Evolutionary conservation across 2,329 filamentous ascomycete species (phyloP), one percentile per base, ranked within the genome.

Genomic region (Fusarium sp.): DNA sequence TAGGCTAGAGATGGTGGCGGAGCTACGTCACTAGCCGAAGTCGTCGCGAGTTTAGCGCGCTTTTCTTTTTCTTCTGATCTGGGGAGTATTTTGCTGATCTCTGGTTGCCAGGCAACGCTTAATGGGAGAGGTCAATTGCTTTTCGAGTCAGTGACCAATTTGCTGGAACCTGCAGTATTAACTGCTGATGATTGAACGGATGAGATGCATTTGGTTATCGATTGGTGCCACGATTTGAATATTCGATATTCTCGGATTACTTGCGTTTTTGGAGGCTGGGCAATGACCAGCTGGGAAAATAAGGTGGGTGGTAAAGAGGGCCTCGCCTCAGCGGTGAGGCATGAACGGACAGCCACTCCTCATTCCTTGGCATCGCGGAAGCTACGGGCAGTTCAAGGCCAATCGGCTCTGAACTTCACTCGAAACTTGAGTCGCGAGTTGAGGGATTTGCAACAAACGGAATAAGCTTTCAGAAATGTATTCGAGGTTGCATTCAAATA

Each of bases 21-120:
- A 53, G 65, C 72, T 76, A 76, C 74, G 74, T 76, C 74, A 76
- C 74, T 73, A 68, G 74, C 73, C 70, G 65, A 60, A 55, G 56
- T 60, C 53, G 71, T 59, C 54, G 62, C 48, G 37, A 57, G 64
- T 37, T 69, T 71, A 67, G 72, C 67, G 62, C 48, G 59, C 44
- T n/a, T 52, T 53, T 29, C 51, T 37, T 48, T 40, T 48, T 45
- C 47, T 54, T 61, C 51, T 47, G 20, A 34, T 53, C n/a, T 46
- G 40, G 42, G 41, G 30, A 46, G 48, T 51, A 22, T 44, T 30
- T 45, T 20, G 60, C 52, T 37, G 61, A 65, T 59, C 47, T 29
- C 18, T 29, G 30, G 73, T 75, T 75, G 73, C 73, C 55, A 65
- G 71, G 73, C 72, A 72, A 75, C 73, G 56, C 2, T 6, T 22